Base-by-base conservation (phyloP, 2,329 filamentous ascomycete species). In the Fusarium illudens region DNA sequence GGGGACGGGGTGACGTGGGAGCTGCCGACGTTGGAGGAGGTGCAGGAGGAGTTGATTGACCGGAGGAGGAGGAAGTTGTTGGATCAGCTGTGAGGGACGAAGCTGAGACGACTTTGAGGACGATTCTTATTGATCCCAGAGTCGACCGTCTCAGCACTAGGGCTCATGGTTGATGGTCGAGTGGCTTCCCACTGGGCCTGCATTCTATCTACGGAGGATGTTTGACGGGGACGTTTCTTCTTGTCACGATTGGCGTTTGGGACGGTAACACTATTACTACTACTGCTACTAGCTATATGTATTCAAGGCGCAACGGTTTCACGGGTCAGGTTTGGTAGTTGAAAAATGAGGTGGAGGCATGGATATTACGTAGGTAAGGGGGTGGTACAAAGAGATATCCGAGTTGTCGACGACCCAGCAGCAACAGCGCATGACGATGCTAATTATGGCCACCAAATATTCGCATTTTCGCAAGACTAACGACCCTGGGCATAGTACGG, bases 11-110 rank as follows among this genome's bases (percentile, higher is more conserved):
- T 89, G 34, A 86, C 84, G 48, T 97, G 95, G 95, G 88, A 87
- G 66, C 79, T 98, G 73, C 96, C 96, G 9, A 94, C 92, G 6
- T 80, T 93, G 59, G 93, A 97, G 19, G 93, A 98, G 77, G 95
- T 98, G n/a, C 93, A 97, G 79, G 89, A 94, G 75, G 96, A 98
- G 79, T 82, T 99, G 71, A 86, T 99, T 57, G 94, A 97, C 70
- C 86, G 95, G 80, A 87, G 94, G 79, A 89, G 93, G 77, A 87
- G 90, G 79, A 93, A 90, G 78, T 81, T 99, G 65, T 81, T 99
- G 71, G 93, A 97, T 73, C 95, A 96, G 81, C 84, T 96, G 63
- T 84, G 75, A 74, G 48, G 42, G 15, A n/a, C n/a, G 37, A 44
- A 19, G 22, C 2, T 32, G 29, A 17, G 7, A 20, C 2, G 19